Evolutionary conservation across 306 rosid genomes (phyloP).

Genomic region (Carpinus viminea): DNA sequence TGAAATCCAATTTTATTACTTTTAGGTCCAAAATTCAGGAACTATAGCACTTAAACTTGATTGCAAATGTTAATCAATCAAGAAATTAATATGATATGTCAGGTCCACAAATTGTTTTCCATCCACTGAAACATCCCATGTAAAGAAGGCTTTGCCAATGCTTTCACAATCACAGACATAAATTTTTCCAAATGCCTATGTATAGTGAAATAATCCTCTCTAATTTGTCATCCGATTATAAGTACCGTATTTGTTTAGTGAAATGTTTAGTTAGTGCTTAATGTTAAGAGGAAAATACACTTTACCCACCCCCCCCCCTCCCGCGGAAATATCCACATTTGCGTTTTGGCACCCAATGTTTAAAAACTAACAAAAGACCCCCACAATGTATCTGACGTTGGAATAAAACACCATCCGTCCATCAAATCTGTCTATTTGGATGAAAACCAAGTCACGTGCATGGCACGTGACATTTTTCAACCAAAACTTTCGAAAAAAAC

Average conservation of each 20-base stretch:
- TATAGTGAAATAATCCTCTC: neutral
- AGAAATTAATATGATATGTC: neutral
- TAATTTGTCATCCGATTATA: neutral
- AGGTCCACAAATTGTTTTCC: neutral
- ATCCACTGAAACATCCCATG: neutral
- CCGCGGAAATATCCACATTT: too few relatives aligned
- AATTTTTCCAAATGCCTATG: neutral
- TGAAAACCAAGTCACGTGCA: too few relatives aligned
- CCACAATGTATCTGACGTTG: too few relatives aligned
- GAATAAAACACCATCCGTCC: too few relatives aligned
- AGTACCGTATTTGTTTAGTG: neutral
- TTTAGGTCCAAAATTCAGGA: slow-evolving; percentile 20
- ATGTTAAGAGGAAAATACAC: neutral
- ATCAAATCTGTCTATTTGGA: too few relatives aligned
- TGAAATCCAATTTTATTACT: slow-evolving; percentile 42
- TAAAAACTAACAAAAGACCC: too few relatives aligned
- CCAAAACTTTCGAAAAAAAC: too few relatives aligned
- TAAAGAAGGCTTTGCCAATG: neutral
- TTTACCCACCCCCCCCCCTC: too few relatives aligned
- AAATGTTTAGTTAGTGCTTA: neutral
- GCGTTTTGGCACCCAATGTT: too few relatives aligned
- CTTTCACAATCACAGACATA: neutral
- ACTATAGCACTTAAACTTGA: slow-evolving; percentile 3
- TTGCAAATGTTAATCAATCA: neutral
- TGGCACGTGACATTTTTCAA: too few relatives aligned